Percentiles rank a stretch among this genome's conserved stretches.
These are phyloP conservation scores for Pachyrhizus erosus DNA, from an alignment of 306 rosid species.

Conservation along the genomic window DNA sequence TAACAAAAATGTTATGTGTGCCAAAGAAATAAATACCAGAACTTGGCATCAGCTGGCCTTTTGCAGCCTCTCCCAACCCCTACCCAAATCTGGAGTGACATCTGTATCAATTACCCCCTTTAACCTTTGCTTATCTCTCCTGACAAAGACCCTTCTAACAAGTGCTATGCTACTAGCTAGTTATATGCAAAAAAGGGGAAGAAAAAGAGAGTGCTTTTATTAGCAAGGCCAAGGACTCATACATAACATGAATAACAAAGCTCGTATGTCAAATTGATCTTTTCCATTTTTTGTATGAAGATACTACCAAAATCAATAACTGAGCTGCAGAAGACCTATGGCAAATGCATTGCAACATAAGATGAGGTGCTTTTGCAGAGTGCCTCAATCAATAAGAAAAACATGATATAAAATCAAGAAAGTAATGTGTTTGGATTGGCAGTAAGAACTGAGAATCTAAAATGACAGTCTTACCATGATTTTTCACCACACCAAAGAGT, in stretches of 20 bases:
- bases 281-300: neutral
- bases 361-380: neutral
- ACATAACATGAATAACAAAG: neutral
- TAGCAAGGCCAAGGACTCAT: neutral
- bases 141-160: neutral
- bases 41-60: neutral
- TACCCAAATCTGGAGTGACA: neutral
- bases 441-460: no score
- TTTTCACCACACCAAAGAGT: no score
- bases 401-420: neutral
- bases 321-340: neutral
- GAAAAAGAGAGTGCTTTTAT: neutral
- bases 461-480: no score
- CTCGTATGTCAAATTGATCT: slow-evolving; percentile 2
- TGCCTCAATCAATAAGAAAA: neutral
- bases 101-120: neutral
- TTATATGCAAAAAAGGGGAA: neutral
- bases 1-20: neutral
- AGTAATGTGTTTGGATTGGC: neutral
- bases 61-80: neutral
- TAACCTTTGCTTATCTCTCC: neutral
- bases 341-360: neutral
- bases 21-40: neutral
- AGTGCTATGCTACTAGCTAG: neutral
- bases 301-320: neutral